Evolutionary conservation across 2,329 filamentous ascomycete genomes (phyloP), one percentile per base, ranked within the genome.

Genomic region (Scytalidium lignicola): DNA sequence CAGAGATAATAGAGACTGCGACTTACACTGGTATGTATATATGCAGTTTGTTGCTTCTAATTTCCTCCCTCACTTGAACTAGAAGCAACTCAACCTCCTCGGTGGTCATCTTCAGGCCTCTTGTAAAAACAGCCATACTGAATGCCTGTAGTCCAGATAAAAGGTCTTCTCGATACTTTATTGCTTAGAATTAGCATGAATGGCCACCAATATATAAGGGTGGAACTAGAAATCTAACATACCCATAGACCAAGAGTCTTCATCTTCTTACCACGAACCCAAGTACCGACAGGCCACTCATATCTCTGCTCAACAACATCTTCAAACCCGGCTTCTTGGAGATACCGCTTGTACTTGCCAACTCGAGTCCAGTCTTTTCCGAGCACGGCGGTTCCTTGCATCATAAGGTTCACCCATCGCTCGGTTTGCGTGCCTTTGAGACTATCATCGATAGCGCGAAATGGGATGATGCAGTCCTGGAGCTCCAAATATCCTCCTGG

Each of bases 201-300:
- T 13, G 13, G 26, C n/a, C n/a, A n/a, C n/a, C n/a, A n/a, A n/a
- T 37, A n/a, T 13, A 17, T 17, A 37, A 8, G 4, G 32, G 15
- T 13, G 15, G n/a, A 63, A 65, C 53, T 57, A 44, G 21, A 43
- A 18, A 3, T 17, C 22, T 8, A 44, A 29, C 13, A 12, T 18
- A 19, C 19, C 32, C 32, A 37, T 37, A 37, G 32, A 19, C 70
- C 68, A 32, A 70, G 60, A 48, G 67, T 64, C 55, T 72, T 72
- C 44, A 66, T 48, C 44, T 57, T 62, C 26, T 58, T 53, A 48
- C 70, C 67, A 6, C 55, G 61, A 29, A 62, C 62, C 71, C 71
- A 74, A 9, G 65, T 62, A 2, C 69, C 68, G 15, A 73, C 59
- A 0, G 72, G 70, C 63, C 68, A 67, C 46, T 69, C 68, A 55